phyloP scores from a whole-genome alignment of 345 rosid genomes.

The Lumnitzera racemosa region DNA sequence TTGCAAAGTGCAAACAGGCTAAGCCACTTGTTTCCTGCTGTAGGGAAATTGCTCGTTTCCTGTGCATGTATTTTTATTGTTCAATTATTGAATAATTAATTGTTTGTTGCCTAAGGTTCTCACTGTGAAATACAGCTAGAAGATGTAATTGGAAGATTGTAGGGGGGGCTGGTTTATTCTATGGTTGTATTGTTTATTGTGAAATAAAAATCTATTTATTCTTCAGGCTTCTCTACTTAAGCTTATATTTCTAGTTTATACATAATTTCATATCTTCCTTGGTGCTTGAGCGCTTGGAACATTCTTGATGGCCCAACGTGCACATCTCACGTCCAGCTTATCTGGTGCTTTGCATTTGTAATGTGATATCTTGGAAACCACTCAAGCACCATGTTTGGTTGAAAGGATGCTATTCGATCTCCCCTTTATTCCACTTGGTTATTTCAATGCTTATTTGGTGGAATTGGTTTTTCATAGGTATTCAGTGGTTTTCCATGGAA shows the following conservation, averaged over 20 bases:
- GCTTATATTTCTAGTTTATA: too few relatives aligned
- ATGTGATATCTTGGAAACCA: too few relatives aligned
- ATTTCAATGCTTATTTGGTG: too few relatives aligned
- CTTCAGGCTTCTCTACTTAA: background rate
- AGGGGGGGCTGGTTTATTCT: background rate
- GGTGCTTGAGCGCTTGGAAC: background rate
- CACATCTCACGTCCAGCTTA: background rate
- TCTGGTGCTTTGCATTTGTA: background rate
- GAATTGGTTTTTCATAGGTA: too few relatives aligned
- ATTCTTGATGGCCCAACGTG: slow-evolving; percentile 1
- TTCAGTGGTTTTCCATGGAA: too few relatives aligned
- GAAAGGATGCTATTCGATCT: too few relatives aligned
- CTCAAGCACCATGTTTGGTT: too few relatives aligned
- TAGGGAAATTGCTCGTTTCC: slow-evolving; percentile 7
- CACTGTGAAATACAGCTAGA: background rate
- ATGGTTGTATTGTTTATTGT: background rate
- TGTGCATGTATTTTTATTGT: background rate
- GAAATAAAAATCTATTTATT: background rate
- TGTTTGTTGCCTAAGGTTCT: background rate
- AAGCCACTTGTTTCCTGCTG: slow-evolving; percentile 23
- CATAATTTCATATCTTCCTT: too few relatives aligned
- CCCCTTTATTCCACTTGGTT: too few relatives aligned
- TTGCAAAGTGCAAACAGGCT: background rate
- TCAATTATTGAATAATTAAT: background rate
- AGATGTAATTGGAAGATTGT: background rate